These are phyloP conservation scores for Jackrogersella multiformis DNA, from an alignment of 495 filamentous ascomycete genomes.

Conservation along the genomic window DNA sequence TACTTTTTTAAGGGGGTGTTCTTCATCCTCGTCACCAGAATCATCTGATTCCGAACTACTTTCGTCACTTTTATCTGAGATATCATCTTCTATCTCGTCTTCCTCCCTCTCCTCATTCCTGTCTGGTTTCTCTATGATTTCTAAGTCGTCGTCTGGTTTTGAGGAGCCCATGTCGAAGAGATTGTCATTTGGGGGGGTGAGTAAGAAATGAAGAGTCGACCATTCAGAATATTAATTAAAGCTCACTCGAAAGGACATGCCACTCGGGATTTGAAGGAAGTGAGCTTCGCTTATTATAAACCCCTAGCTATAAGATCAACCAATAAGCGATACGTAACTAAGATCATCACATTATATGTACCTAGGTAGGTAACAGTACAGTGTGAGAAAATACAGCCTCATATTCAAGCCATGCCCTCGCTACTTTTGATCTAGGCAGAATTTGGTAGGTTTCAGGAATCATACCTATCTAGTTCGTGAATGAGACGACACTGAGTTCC, in stretches of 20 bases:
- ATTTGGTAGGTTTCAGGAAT: too few relatives aligned
- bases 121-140: too few relatives aligned
- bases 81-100: not conserved
- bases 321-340: not conserved
- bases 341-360: not conserved
- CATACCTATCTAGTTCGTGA: slow-evolving; percentile 1
- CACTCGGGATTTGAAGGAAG: too few relatives aligned
- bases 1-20: not conserved
- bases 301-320: not conserved
- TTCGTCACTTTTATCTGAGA: too few relatives aligned
- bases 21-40: not conserved
- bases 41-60: not conserved
- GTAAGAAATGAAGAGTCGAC: too few relatives aligned
- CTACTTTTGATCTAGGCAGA: too few relatives aligned
- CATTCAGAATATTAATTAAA: too few relatives aligned
- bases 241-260: not conserved
- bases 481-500: not conserved
- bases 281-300: too few relatives aligned
- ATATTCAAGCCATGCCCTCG: not conserved
- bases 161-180: not conserved
- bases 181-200: not conserved
- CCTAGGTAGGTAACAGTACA: not conserved
- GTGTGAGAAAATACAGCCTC: not conserved
- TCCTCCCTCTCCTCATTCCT: too few relatives aligned
- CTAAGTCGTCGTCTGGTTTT: not conserved